A percentile compares a stretch with the other conserved stretches of the same genome.
Conservation (phyloP, 495 filamentous ascomycete genomes). For the Daldinia decipiens region DNA sequence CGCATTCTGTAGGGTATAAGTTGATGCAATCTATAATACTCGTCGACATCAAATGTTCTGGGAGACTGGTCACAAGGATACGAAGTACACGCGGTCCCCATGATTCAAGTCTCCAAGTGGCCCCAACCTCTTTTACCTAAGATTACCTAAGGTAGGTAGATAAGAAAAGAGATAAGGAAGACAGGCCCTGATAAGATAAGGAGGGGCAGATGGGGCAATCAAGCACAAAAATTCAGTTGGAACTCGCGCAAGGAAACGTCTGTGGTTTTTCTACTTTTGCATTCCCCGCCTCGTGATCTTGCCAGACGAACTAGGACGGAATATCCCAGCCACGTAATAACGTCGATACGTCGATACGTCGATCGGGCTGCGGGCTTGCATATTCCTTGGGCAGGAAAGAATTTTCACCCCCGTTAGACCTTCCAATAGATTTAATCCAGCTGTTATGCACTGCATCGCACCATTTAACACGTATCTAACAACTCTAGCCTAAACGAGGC, state of each 20-base stretch:
- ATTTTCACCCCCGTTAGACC: constrained; percentile 4
- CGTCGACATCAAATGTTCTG: constrained; percentile 33
- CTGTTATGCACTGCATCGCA: constrained; percentile 23
- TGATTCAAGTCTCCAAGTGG: constrained; percentile 1
- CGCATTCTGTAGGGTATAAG: constrained; percentile 68
- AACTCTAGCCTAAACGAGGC: constrained; percentile 28
- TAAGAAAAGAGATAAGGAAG: constrained; percentile 5
- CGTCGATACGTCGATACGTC: constrained; percentile 1
- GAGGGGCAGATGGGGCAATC: constrained; percentile 11
- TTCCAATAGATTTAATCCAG: constrained; percentile 31
- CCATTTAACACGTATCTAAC: constrained; percentile 29
- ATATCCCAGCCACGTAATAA: constrained; percentile 19
- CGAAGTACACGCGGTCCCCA: constrained; percentile 8
- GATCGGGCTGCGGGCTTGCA: constrained; percentile 25
- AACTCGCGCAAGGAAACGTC: not conserved
- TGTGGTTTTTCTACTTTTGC: constrained; percentile 19
- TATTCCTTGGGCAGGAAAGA: constrained; percentile 22
- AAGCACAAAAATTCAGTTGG: constrained; percentile 2
- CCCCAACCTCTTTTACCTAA: not conserved
- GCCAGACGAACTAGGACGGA: not conserved
- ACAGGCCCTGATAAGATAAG: constrained; percentile 13
- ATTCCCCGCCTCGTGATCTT: not conserved
- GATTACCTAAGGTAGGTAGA: not conserved
- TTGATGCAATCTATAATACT: constrained; percentile 24
- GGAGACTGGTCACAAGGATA: constrained; percentile 37